Evolutionary conservation across 2,329 filamentous ascomycete genomes (phyloP).

Genomic region (Penicillium brevicompactum): DNA sequence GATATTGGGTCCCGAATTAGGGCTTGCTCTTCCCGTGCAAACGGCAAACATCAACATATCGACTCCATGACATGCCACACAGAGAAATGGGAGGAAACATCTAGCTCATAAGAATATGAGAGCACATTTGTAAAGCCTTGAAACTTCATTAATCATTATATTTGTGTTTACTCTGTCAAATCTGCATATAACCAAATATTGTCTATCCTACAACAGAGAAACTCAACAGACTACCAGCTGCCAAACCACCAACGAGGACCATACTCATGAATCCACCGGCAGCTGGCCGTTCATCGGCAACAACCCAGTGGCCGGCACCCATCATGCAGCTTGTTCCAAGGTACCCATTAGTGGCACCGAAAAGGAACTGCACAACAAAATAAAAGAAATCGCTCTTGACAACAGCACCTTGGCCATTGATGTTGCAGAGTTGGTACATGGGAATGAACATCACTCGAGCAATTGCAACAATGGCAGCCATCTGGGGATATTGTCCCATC

Average conservation of each 20-base stretch:
- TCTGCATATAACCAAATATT: conserved; percentile 5
- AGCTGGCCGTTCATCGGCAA: conserved; percentile 79
- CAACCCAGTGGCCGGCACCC: conserved; percentile 79
- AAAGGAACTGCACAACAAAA: conserved; percentile 78
- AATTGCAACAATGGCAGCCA: conserved; percentile 69
- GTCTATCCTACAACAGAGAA: conserved; percentile 64
- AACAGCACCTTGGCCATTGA: conserved; percentile 72
- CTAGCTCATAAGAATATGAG: too few relatives aligned
- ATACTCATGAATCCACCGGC: conserved; percentile 93
- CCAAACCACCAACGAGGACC: conserved; percentile 81
- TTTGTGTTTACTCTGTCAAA: neutral
- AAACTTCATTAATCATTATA: neutral
- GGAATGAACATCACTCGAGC: conserved; percentile 73
- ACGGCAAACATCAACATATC: neutral
- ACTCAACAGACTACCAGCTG: conserved; percentile 83
- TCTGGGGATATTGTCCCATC: conserved; percentile 63
- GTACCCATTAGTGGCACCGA: conserved; percentile 85
- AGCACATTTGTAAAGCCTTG: too few relatives aligned
- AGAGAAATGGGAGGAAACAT: neutral
- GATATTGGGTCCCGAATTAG: neutral
- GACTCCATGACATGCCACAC: neutral
- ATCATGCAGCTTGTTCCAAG: conserved; percentile 90
- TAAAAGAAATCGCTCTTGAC: conserved; percentile 87
- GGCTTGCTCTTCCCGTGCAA: neutral
- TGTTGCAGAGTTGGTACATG: conserved; percentile 86